Evolutionary conservation across 768 basidiomycete genomes (phyloP), one percentile per base, ranked within the genome.

Genomic region (Collybia sp.): DNA sequence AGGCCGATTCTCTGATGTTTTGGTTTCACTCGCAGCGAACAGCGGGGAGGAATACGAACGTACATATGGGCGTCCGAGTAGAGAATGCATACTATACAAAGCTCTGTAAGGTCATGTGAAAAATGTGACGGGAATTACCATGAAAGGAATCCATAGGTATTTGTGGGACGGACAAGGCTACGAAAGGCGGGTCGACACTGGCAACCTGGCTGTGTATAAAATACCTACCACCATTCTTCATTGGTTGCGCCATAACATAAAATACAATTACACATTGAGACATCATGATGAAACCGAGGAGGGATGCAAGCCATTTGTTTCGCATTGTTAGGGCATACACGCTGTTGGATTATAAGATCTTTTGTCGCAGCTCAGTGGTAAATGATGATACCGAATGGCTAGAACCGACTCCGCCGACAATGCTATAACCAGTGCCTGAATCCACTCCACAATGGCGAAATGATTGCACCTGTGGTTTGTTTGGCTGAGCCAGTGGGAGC

Each of bases 111-210:
- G 4, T 10, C 13, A 10, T 10, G 17, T 10, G n/a, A 6, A 37
- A 37, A 10, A 37, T 4, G 35, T 6, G 13, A 37, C 15, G 11
- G 11, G 12, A 6, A 45, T 47, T 42, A 55, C 54, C 45, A 12
- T 20, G 54, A 42, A 56, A 56, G 9, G 52, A 35, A 17, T 56
- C 54, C 32, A 53, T 44, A 5, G 46, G 41, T 16, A 56, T 19
- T 40, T 53, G 15, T 11, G 54, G 54, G 2, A 56, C 15, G 1
- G 19, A 11, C 15, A 51, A 31, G 3, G 54, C 54, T 56, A 33
- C 8, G 16, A 5, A 46, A 13, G 8, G 40, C 11, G 13, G 6
- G 17, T 37, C 3, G 10, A 3, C 35, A 37, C 6, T 18, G 35
- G 15, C 33, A 37, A 37, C 13, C 13, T 37, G 35, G 17, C 6